Conservation (phyloP, 495 filamentous ascomycete genomes). For the Lophiotrema nucula region DNA sequence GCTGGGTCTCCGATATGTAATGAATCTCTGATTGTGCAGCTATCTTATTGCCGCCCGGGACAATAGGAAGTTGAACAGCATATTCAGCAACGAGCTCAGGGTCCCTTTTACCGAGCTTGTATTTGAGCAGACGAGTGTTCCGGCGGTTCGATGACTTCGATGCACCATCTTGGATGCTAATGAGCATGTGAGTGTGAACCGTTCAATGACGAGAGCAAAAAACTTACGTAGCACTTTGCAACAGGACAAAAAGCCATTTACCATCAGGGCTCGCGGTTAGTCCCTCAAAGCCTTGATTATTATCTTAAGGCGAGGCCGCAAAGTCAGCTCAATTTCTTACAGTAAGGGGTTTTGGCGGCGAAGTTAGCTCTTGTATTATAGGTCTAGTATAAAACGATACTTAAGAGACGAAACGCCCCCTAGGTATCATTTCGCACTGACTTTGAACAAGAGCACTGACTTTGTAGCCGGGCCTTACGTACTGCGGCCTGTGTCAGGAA, state of each 20-base stretch:
- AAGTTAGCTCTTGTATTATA: no score
- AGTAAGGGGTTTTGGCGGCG: no score
- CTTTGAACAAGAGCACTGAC: no score
- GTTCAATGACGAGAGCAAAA: background rate
- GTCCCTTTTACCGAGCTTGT: slow-evolving; percentile 50
- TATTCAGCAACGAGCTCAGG: slow-evolving; percentile 60
- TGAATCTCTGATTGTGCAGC: slow-evolving; percentile 75
- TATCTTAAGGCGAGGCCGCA: no score
- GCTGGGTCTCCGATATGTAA: slow-evolving; percentile 61
- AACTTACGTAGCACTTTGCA: slow-evolving; percentile 59
- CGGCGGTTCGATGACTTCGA: slow-evolving; percentile 52
- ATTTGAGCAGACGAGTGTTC: slow-evolving; percentile 63
- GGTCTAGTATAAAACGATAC: no score
- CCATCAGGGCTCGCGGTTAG: slow-evolving; percentile 64
- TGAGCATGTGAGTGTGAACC: no score
- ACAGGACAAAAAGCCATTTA: slow-evolving; percentile 62
- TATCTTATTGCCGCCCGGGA: slow-evolving; percentile 45
- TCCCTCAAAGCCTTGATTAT: slow-evolving; percentile 80
- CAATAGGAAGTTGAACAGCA: slow-evolving; percentile 65
- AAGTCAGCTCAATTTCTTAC: no score
- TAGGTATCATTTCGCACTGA: no score
- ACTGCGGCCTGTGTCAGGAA: slow-evolving; percentile 64
- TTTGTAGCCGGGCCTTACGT: no score
- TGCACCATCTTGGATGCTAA: slow-evolving; percentile 48
- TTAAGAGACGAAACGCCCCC: no score